Evolutionary conservation across 495 filamentous ascomycete species (phyloP), one percentile per base, ranked within the genome.

Genomic region (Aspergillus conjunctus): DNA sequence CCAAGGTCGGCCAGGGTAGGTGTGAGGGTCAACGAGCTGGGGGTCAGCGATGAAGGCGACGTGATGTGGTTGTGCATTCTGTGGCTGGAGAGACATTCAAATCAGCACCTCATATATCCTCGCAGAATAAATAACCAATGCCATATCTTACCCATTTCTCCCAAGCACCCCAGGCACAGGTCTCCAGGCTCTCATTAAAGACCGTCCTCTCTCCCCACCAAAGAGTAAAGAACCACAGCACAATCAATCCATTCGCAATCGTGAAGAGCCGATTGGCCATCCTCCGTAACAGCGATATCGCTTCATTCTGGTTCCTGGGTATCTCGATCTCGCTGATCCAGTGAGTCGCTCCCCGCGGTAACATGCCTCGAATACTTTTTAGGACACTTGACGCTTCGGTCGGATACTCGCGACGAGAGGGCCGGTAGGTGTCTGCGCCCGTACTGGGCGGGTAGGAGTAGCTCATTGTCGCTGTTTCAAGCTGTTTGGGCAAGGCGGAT

Each of bases 21-120:
- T 94, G 70, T 99, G 94, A 31, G 93, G 91, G 74, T 99, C 95
- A 66, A 97, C 91, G 34, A 99, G 81, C 71, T 99, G 95, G n/a
- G 95, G 95, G 70, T 99, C 95, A 41, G 95, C 93, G 58, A 99
- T 79, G 66, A 99, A 88, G 53, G 88, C 84, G 56, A 97, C 79
- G 69, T 88, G 91, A 73, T 98, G 92, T 2, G 95, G 95, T 26
- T 79, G 83, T 18, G 92, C 91, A 61, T 77, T 83, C 62, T 78
- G 68, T 59, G 91, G 91, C 94, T 97, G 56, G 53, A 0, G 48
- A 59, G 54, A 12, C 15, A 54, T 60, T 61, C 21, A n/a, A 61
- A 63, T 61, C 43, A 65, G 49, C 49, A 49, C 8, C 26, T 5
- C 2, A 26, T 26, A 26, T 5, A 5, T 2, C 26, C 26, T 26